These are phyloP conservation scores for Saraca asoca DNA, from an alignment of 331 rosid genomes.

Conservation along the genomic window DNA sequence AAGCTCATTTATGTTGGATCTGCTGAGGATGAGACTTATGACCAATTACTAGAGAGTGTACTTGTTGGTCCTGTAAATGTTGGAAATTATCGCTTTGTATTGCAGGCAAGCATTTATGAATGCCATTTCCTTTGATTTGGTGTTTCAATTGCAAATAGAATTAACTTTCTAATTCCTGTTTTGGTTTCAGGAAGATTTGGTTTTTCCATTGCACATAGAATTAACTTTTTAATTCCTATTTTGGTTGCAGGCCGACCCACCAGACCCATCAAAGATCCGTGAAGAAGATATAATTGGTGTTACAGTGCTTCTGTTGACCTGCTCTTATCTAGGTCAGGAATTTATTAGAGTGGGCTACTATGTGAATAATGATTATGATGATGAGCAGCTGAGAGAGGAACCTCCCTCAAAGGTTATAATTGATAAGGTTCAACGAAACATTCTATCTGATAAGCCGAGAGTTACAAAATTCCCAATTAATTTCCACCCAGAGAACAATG, in stretches of 20 bases:
- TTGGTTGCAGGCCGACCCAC: slow-evolving; percentile 78
- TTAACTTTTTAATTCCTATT: slow-evolving; percentile 2
- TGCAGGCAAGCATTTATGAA: slow-evolving; percentile 57
- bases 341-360: slow-evolving; percentile 88
- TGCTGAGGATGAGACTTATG: slow-evolving; percentile 75
- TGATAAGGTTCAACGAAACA: slow-evolving; percentile 86
- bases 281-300: slow-evolving; percentile 95
- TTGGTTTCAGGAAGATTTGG: slow-evolving; percentile 60
- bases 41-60: slow-evolving; percentile 67
- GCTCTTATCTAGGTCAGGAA: slow-evolving; percentile 90
- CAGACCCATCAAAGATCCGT: slow-evolving; percentile 86
- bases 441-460: slow-evolving; percentile 89
- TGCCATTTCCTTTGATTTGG: not conserved
- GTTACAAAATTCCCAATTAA: slow-evolving; percentile 93
- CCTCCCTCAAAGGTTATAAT: slow-evolving; percentile 76
- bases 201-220: slow-evolving; percentile 13
- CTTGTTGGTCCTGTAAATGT: slow-evolving; percentile 96
- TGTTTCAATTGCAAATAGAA: slow-evolving; percentile 13
- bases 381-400: slow-evolving; percentile 91
- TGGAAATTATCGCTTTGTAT: slow-evolving; percentile 85
- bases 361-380: slow-evolving; percentile 92
- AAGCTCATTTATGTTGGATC: slow-evolving; percentile 90
- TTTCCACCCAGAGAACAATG: slow-evolving; percentile 80
- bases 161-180: slow-evolving; percentile 2
- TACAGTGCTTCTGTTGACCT: slow-evolving; percentile 76